Evolutionary conservation across 176 grass and related monocot genomes (phyloP), one percentile per base, ranked within the genome.

Genomic region (Carex kokanica): DNA sequence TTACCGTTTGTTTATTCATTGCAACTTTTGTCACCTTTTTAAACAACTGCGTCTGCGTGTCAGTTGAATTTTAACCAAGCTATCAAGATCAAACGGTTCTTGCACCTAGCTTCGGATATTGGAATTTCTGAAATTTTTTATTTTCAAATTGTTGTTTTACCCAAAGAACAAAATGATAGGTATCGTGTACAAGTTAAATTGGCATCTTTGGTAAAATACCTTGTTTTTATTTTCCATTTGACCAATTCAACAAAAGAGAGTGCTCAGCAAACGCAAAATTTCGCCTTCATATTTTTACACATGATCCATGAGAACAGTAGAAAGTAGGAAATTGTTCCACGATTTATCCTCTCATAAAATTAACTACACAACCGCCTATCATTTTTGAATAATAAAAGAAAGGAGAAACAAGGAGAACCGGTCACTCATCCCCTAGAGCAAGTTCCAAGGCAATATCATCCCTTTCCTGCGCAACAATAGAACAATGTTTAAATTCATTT

Each of bases 401-500:
- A 31, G 14, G 38, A 47, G 31, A 55, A 32, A 55, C 4, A 55
- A 1, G 24, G 27, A 77, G 55, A 59, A 78, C 47, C 10, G 27
- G 25, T 98, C 84, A 98, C 65, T 98, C 96, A 62, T 98, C 93
- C 73, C 58, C 89, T 90, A 93, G 90, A 63, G 96, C 96, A 59
- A 98, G 88, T 80, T 98, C 96, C 78, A 98, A 88, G 5, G 96
- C 96, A 36, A 90, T 91, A 66, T 98, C 93, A 78, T 98, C 96
- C 80, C 96, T 90, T 79, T 98, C 93, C 96, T 98, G 84, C 13
- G 87, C 23, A 54, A 86, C 21, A 34, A 78, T 11, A 79, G 8
- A 63, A 52, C 41, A 80, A 7, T 6, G 58, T 52, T 29, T 21
- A 34, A 73, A 40, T 72, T 14, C 13, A 80, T 71, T 29, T 43